Base-by-base conservation (phyloP, 2,329 filamentous ascomycete species). In the Lasiodiplodia sp. region DNA sequence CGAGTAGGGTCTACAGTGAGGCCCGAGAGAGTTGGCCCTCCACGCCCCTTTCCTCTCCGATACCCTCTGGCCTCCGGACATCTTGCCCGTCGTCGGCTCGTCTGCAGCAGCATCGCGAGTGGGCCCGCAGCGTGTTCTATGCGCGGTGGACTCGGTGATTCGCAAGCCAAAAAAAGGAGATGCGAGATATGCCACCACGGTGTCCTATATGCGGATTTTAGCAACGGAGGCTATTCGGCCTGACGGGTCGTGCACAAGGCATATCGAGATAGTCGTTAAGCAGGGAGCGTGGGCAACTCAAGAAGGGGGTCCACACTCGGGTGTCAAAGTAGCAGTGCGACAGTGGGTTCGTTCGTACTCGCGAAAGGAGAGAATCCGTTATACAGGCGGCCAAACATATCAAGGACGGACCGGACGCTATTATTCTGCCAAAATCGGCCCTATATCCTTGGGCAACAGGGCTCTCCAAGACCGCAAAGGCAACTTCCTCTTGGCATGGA, bases 151-250 rank as follows among this genome's bases (percentile, higher is more conserved):
- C 28, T 3, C 23, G 25, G 40, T 28, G 47, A 52, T 52, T 64
- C 47, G 60, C 47, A 47, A 47, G n/a, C 47, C 21, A 34, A 34
- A 16, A 16, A 23, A n/a, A 21, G 28, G 47, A 51, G 2, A 21
- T 21, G 37, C 60, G 58, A 31, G 23, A 25, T 31, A n/a, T 31
- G 56, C 56, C 56, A 44, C n/a, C 1, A 31, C 37, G 11, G 60
- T 38, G 60, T n/a, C 60, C 60, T 64, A 34, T 38, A 64, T 64
- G 10, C 47, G 51, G 44, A 64, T 47, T 38, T 52, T 21, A 63
- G 58, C 44, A 44, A 51, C 58, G 58, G 58, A 37, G 25, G 10
- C 58, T 37, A 37, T 23, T 51, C 58, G 44, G 58, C 12, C 40
- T 51, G 58, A 51, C 58, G 2, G 44, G 11, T 28, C 44, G 58